These are phyloP conservation scores for Phialemonium atrogriseum DNA, from an alignment of 2,329 filamentous ascomycete species.

Conservation along the genomic window DNA sequence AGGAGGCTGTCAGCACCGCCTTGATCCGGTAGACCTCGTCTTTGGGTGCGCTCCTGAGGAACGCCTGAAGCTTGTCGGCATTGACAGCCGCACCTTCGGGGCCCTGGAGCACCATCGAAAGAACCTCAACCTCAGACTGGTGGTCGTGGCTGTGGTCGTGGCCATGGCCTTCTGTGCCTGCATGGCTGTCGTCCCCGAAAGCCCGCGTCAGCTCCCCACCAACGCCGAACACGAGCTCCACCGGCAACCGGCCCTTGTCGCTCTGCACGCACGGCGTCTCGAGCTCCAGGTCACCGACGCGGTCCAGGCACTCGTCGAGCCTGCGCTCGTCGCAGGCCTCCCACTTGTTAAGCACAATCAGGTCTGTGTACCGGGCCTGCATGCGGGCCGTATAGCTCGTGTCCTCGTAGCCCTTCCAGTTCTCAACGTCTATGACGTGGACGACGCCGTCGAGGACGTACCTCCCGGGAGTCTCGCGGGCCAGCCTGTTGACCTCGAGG, in stretches of 20 bases:
- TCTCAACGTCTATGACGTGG: constrained; percentile 87
- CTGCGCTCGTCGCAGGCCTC: constrained; percentile 64
- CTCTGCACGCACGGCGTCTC: constrained; percentile 81
- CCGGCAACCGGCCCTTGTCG: constrained; percentile 67
- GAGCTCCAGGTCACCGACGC: constrained; percentile 72
- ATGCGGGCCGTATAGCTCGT: constrained; percentile 82
- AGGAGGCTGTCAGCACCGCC: constrained; percentile 45
- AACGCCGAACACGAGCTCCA: constrained; percentile 76
- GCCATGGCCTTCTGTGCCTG: constrained; percentile 29
- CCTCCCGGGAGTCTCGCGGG: constrained; percentile 53
- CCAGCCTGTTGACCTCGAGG: constrained; percentile 78
- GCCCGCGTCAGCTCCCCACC: constrained; percentile 54
- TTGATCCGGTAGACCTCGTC: constrained; percentile 97
- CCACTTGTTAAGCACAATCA: constrained; percentile 93
- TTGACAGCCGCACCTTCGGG: constrained; percentile 33
- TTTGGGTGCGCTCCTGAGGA: constrained; percentile 70
- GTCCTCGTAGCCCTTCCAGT: constrained; percentile 89
- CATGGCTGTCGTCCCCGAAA: constrained; percentile 24
- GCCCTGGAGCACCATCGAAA: constrained; percentile 65
- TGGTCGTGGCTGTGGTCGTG: constrained; percentile 41
- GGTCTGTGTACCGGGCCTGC: constrained; percentile 82
- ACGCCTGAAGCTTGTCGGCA: constrained; percentile 52
- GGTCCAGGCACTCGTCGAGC: constrained; percentile 71
- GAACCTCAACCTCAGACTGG: constrained; percentile 87
- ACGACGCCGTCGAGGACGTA: constrained; percentile 83